phyloP scores from a whole-genome alignment of 441 rosid genomes.

The Eruca vesicaria region DNA sequence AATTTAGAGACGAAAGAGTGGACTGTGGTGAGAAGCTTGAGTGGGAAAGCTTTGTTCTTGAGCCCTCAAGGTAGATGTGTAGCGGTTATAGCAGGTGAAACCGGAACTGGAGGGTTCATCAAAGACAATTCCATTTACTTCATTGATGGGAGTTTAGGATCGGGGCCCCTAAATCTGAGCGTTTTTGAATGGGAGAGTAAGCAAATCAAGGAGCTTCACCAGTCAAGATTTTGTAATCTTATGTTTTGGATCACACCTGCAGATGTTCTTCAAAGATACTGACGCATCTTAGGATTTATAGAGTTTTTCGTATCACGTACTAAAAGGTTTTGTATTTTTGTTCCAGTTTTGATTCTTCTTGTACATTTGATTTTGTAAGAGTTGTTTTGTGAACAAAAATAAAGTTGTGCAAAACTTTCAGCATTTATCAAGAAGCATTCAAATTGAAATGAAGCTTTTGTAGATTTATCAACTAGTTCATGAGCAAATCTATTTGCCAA shows the following conservation, averaged over 20 bases:
- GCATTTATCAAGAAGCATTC: too few species aligned
- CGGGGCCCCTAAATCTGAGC: conserved; percentile 1
- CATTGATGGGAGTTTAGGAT: neutral
- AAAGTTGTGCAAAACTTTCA: too few species aligned
- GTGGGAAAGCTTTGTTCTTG: conserved; percentile 30
- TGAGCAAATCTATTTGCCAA: too few species aligned
- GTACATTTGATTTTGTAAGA: too few species aligned
- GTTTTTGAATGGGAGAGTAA: conserved; percentile 29
- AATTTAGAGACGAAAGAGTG: conserved; percentile 10
- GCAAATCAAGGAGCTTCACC: neutral
- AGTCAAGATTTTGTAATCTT: too few species aligned
- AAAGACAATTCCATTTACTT: conserved; percentile 21
- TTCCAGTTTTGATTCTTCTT: too few species aligned
- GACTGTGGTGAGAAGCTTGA: conserved; percentile 23
- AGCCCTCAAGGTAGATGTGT: conserved; percentile 13
- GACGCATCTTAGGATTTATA: too few species aligned
- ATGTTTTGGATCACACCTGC: too few species aligned
- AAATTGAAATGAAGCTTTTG: neutral
- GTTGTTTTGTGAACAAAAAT: too few species aligned
- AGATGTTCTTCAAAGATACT: too few species aligned
- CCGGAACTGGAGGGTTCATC: neutral
- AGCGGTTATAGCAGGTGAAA: conserved; percentile 6
- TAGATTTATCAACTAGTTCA: neutral
- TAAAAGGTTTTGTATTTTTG: too few species aligned
- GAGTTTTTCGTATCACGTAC: too few species aligned